Evolutionary conservation across 768 basidiomycete genomes (phyloP), one percentile per base, ranked within the genome.

Genomic region (Macrolepiota albuminosa): DNA sequence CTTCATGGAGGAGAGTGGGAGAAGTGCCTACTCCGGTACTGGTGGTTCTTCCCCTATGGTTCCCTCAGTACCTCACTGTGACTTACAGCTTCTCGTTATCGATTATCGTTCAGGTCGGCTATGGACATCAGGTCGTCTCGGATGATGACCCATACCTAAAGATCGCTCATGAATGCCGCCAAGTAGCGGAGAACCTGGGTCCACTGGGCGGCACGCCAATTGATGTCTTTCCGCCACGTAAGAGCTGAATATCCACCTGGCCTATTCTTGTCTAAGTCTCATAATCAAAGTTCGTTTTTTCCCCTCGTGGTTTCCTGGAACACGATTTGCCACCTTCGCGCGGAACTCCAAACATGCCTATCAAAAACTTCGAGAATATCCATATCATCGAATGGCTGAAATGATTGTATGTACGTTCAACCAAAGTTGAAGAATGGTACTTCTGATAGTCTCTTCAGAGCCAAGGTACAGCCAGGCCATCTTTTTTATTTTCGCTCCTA

Each of bases 121-220:
- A 64, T 47, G 70, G 71, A 11, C 69, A 72, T 54, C 47, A 57
- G 61, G 63, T 71, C 21, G 26, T 50, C 5, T 56, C 65, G 14
- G 61, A 69, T 26, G 58, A 72, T 34, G 70, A 72, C 49, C 57
- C 57, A 24, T 68, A 69, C 56, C 56, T 67, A n/a, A 60, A 57
- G 24, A 55, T 66, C 10, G 57, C 63, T 13, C 64, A 67, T 40
- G 62, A 70, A 47, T 39, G 47, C 48, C 51, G 61, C 14, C 18
- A 43, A 39, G 37, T 57, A 29, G 18, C 49, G 18, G 47, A 46
- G 26, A 34, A 64, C 33, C 48, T 61, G 6, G 67, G 66, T 16
- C 57, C 57, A 24, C 65, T 61, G 7, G 69, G 68, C 6, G 50
- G 37, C 21, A 69, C 64, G 1, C 57, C 59, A 26, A 56, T 69